These are phyloP conservation scores for Aleurites moluccanus DNA, from an alignment of 441 rosid species.

Conservation along the genomic window DNA sequence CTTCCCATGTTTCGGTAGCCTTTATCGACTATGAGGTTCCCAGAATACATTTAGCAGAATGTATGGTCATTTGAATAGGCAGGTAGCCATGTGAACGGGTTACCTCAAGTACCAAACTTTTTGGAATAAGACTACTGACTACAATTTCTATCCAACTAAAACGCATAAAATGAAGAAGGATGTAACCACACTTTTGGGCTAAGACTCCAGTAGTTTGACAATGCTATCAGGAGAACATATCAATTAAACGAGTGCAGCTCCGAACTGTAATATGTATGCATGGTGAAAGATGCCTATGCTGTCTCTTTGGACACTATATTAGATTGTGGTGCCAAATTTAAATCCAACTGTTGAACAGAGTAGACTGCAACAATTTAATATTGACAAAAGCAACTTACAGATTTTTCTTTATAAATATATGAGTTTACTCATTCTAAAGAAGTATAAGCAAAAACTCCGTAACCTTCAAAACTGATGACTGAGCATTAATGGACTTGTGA, in stretches of 20 bases:
- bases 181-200: not conserved
- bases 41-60: not conserved
- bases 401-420: constrained; percentile 1
- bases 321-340: not conserved
- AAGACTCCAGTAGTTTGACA: not conserved
- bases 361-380: constrained; percentile 14
- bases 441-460: constrained; percentile 17
- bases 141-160: not conserved
- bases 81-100: not conserved
- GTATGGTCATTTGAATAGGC: not conserved
- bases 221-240: not conserved
- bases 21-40: not conserved
- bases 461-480: constrained; percentile 93
- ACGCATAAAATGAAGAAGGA: not conserved
- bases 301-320: not conserved
- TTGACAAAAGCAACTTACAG: not conserved
- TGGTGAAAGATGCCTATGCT: not conserved
- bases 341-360: not conserved
- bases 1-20: not conserved
- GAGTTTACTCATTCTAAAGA: constrained; percentile 14
- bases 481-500: constrained; percentile 75
- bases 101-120: not conserved
- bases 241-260: not conserved
- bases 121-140: not conserved
- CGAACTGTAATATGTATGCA: not conserved